Conservation (phyloP, 2,329 filamentous ascomycete species). For the Coleophoma crateriformis region DNA sequence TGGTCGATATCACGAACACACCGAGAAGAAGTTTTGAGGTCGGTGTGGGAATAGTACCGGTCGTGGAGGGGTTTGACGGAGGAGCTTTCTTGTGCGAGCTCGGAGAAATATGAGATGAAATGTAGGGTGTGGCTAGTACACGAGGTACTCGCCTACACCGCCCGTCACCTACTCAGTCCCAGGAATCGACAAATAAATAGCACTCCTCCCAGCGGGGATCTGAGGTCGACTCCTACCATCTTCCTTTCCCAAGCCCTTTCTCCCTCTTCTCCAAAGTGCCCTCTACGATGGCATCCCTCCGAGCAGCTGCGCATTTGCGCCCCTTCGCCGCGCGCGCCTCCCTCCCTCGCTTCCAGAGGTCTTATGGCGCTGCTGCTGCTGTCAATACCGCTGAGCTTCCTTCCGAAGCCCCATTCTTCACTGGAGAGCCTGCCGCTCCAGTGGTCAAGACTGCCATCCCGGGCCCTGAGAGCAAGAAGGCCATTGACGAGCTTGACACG, state of each 20-base stretch:
- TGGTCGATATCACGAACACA: no score
- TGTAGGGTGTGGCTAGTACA: no score
- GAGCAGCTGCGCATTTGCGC: conserved; percentile 23
- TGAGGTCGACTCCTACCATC: neutral
- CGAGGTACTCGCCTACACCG: no score
- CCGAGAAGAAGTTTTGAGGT: no score
- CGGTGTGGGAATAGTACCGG: no score
- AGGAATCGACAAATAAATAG: neutral
- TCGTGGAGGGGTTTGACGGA: no score
- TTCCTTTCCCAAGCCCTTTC: neutral
- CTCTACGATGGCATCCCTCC: conserved; percentile 22
- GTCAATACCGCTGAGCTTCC: conserved; percentile 8
- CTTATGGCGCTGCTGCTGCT: conserved; percentile 16
- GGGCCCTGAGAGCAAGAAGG: conserved; percentile 29
- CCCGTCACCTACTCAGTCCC: neutral
- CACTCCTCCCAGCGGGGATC: neutral
- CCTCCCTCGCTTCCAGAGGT: conserved; percentile 8
- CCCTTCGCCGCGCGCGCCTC: conserved; percentile 13
- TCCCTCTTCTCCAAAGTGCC: neutral
- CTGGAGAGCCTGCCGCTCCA: conserved; percentile 24
- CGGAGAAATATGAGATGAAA: no score
- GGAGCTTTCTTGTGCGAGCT: no score
- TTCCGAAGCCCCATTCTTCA: conserved; percentile 21
- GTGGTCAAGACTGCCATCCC: conserved; percentile 30
- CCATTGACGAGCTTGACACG: conserved; percentile 36